These are phyloP conservation scores for Trypanosoma melophagium DNA, from an alignment of 208 protist genomes.

Conservation along the genomic window DNA sequence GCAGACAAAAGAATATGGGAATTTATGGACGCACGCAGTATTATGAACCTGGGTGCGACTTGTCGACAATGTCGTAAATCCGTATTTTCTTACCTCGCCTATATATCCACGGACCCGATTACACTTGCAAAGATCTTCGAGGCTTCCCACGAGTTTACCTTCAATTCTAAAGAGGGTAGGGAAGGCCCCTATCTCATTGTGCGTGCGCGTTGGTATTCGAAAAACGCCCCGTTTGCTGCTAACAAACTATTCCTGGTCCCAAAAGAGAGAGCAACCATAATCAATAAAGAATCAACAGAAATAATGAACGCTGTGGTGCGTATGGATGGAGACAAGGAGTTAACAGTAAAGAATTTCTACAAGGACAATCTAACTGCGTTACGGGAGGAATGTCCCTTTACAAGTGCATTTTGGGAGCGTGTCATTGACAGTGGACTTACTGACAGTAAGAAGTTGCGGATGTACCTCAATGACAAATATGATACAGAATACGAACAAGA, in stretches of 20 bases:
- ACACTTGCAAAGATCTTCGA: background rate
- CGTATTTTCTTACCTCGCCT: background rate
- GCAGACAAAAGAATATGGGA: background rate
- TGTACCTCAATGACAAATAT: conserved; percentile 75
- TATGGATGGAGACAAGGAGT: background rate
- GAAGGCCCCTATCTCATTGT: conserved; percentile 11
- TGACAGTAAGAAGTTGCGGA: conserved; percentile 59
- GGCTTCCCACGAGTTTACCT: background rate
- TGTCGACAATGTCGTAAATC: background rate
- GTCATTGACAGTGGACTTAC: conserved; percentile 44
- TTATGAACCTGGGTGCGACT: background rate
- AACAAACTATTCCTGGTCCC: background rate
- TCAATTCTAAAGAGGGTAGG: background rate
- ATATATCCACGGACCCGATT: background rate
- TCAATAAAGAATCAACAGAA: background rate
- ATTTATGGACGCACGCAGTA: conserved; percentile 7
- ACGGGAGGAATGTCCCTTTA: conserved; percentile 19
- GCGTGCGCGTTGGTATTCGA: conserved; percentile 7
- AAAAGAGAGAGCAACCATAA: background rate
- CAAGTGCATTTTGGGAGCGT: conserved; percentile 30
- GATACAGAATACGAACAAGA: conserved; percentile 55
- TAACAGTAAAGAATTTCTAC: conserved; percentile 27
- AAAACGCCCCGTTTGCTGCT: background rate
- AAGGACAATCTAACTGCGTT: conserved; percentile 2
- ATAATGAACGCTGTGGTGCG: background rate